Conservation (phyloP, 169 alveolate genomes). For the Eimeria zaria region DNA sequence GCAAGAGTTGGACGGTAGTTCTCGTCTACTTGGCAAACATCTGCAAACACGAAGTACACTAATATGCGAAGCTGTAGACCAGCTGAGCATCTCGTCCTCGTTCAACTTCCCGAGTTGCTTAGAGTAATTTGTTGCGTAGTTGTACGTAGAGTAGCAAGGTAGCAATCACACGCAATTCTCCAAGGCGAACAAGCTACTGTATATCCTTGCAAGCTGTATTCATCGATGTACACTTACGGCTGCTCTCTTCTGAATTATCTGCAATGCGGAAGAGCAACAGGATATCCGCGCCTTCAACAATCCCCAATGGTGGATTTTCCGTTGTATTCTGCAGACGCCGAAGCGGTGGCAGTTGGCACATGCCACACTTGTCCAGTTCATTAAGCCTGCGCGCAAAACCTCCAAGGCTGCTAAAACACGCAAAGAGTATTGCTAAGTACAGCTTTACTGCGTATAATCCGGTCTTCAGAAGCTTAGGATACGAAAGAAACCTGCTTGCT, state of each 20-base stretch:
- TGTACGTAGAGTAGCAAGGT: background rate
- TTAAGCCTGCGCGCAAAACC: conserved; percentile 1
- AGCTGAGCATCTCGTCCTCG: background rate
- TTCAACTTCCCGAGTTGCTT: background rate
- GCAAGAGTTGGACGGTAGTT: conserved; percentile 39
- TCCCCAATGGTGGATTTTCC: conserved; percentile 3
- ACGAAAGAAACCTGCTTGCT: background rate
- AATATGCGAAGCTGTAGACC: background rate
- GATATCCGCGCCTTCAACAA: conserved; percentile 29
- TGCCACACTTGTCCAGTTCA: background rate
- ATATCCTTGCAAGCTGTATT: background rate
- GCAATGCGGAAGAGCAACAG: conserved; percentile 47
- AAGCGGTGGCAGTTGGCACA: conserved; percentile 18
- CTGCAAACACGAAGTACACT: conserved; percentile 6
- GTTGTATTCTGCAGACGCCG: background rate
- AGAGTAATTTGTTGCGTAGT: background rate
- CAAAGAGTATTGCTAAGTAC: background rate
- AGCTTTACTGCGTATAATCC: background rate
- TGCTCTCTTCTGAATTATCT: background rate
- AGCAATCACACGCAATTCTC: background rate
- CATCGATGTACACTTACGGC: background rate
- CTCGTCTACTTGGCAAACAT: conserved; percentile 66
- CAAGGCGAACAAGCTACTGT: background rate
- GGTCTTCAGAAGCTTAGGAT: background rate
- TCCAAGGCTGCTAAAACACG: background rate